Percentiles rank a stretch among this genome's conserved stretches.
Evolutionary conservation across 345 rosid species (phyloP).

Genomic region (Luvunga scandens): DNA sequence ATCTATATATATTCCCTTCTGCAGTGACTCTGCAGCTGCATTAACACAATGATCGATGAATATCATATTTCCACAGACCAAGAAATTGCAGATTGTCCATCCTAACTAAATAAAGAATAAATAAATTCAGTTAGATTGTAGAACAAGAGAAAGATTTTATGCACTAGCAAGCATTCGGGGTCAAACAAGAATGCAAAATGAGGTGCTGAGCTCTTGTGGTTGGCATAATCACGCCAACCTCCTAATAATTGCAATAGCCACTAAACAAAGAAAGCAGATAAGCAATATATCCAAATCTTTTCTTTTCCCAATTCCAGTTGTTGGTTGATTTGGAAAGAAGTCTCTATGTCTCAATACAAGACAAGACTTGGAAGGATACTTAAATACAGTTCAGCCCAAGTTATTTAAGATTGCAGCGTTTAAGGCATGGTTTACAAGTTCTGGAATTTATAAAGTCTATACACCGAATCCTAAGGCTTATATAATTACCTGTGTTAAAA

Average conservation of each 20-base stretch:
- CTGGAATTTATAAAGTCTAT: neutral
- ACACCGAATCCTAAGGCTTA: neutral
- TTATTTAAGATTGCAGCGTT: neutral
- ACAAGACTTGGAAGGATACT: neutral
- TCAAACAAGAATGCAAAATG: neutral
- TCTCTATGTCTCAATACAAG: neutral
- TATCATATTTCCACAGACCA: neutral
- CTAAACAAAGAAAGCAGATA: neutral
- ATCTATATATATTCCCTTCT: conserved; percentile 39
- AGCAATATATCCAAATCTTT: neutral
- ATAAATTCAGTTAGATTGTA: no score
- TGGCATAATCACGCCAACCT: neutral
- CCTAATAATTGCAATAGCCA: neutral
- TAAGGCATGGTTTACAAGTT: neutral
- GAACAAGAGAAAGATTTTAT: neutral
- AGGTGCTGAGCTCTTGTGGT: neutral
- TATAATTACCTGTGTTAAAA: conserved; percentile 38
- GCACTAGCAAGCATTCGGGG: neutral
- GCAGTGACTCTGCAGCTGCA: conserved; percentile 49
- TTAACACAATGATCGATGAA: neutral
- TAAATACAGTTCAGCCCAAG: neutral
- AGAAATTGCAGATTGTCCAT: neutral
- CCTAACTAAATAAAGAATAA: neutral
- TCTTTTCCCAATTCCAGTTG: neutral
- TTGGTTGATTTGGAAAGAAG: neutral